Conservation (phyloP, 495 filamentous ascomycete genomes). For the Parachaetomium inaequale region DNA sequence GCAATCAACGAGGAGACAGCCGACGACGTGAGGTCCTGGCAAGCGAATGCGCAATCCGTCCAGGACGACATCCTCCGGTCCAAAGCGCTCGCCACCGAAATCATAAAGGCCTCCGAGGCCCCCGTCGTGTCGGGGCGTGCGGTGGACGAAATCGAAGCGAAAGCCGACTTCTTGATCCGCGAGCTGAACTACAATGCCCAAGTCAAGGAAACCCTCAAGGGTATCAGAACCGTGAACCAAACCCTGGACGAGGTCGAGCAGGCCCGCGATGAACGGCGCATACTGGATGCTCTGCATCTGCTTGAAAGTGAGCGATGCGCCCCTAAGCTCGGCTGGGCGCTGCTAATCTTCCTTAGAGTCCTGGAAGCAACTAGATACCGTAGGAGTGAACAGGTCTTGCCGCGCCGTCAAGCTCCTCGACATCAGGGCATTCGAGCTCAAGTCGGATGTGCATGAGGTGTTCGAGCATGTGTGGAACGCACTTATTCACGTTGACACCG, state of each 20-base stretch:
- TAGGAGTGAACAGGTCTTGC: constrained; percentile 45
- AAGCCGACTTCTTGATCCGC: constrained; percentile 64
- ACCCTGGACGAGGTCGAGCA: constrained; percentile 52
- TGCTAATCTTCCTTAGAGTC: constrained; percentile 35
- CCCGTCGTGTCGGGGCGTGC: constrained; percentile 56
- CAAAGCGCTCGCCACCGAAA: constrained; percentile 66
- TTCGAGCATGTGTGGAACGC: constrained; percentile 54
- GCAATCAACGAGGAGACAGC: constrained; percentile 67
- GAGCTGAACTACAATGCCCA: constrained; percentile 75
- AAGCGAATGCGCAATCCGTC: constrained; percentile 75
- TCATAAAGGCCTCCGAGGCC: constrained; percentile 66
- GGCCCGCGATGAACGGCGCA: constrained; percentile 44
- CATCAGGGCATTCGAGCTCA: constrained; percentile 51
- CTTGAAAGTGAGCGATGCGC: constrained; percentile 42
- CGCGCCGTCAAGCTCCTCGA: constrained; percentile 47
- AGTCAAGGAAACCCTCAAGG: constrained; percentile 58
- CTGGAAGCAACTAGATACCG: constrained; percentile 42
- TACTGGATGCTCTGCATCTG: constrained; percentile 50
- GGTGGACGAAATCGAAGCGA: constrained; percentile 63
- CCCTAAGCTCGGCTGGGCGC: background rate
- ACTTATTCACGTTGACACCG: constrained; percentile 54
- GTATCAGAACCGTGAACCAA: constrained; percentile 52
- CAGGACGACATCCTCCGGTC: constrained; percentile 75
- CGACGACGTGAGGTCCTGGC: constrained; percentile 79
- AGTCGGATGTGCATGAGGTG: constrained; percentile 54